These are phyloP conservation scores for Epicoccum sorghinum DNA, from an alignment of 2,329 filamentous ascomycete species.

Conservation along the genomic window DNA sequence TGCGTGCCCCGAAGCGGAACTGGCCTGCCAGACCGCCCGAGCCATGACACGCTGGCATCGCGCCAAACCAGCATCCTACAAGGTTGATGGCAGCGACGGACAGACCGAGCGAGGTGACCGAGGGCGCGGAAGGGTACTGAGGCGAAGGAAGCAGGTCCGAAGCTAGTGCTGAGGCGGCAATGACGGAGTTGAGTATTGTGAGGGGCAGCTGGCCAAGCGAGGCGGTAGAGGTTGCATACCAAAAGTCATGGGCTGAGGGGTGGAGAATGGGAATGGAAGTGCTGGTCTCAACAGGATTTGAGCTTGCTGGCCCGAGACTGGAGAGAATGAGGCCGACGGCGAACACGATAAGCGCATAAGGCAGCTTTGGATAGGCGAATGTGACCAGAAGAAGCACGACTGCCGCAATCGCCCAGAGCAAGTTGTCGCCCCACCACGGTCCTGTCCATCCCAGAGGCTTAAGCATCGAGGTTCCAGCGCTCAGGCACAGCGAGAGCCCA, in stretches of 20 bases:
- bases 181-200: constrained; percentile 89
- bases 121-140: constrained; percentile 62
- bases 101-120: constrained; percentile 76
- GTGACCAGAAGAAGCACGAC: constrained; percentile 75
- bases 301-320: constrained; percentile 44
- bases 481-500: constrained; percentile 80
- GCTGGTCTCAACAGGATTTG: constrained; percentile 54
- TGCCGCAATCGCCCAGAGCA: constrained; percentile 75
- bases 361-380: constrained; percentile 68
- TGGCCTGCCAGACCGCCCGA: constrained; percentile 90
- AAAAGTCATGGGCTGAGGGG: constrained; percentile 58
- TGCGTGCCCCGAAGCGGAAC: constrained; percentile 88
- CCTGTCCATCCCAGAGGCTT: constrained; percentile 70
- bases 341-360: constrained; percentile 79
- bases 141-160: constrained; percentile 75
- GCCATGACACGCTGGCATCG: constrained; percentile 95
- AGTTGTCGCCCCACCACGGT: constrained; percentile 75
- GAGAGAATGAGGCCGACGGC: constrained; percentile 71
- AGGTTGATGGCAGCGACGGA: constrained; percentile 87
- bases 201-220: constrained; percentile 87
- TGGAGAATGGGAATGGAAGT: constrained; percentile 54
- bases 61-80: constrained; percentile 85
- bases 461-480: constrained; percentile 72
- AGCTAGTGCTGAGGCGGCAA: constrained; percentile 82
- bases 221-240: constrained; percentile 65